These are phyloP conservation scores for Torulaspora maleeae DNA, from an alignment of 805 yeast species.

Conservation along the genomic window DNA sequence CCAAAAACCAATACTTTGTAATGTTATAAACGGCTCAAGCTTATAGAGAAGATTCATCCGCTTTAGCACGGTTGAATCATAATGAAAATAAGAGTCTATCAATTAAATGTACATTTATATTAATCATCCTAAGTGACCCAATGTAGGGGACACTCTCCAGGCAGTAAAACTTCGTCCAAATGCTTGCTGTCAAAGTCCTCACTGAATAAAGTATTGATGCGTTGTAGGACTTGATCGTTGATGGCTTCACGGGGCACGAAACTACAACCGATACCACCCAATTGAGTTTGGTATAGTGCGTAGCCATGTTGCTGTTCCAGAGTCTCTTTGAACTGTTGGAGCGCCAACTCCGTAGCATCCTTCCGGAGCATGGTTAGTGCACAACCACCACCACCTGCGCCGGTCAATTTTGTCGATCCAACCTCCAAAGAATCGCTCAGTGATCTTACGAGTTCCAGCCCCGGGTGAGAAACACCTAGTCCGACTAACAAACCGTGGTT, in stretches of 20 bases:
- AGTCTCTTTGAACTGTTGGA: conserved; percentile 33
- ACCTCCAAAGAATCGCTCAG: conserved; percentile 58
- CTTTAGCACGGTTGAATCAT: background rate
- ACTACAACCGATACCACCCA: conserved; percentile 87
- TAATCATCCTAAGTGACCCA: conserved; percentile 14
- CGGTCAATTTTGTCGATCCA: conserved; percentile 91
- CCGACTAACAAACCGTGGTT: conserved; percentile 86
- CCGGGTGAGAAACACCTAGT: conserved; percentile 88
- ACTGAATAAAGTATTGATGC: conserved; percentile 13
- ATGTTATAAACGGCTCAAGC: background rate
- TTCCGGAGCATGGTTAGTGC: conserved; percentile 73
- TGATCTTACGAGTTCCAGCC: conserved; percentile 69
- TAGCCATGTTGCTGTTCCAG: conserved; percentile 47
- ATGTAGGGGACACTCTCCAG: conserved; percentile 13
- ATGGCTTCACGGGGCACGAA: conserved; percentile 21
- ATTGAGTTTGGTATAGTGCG: conserved; percentile 69
- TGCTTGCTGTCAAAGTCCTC: conserved; percentile 11
- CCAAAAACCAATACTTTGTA: background rate
- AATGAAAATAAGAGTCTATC: conserved; percentile 1
- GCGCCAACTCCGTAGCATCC: conserved; percentile 38
- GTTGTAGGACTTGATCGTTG: conserved; percentile 7
- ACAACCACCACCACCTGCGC: conserved; percentile 99
- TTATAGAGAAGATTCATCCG: background rate
- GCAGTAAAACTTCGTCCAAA: conserved; percentile 17
- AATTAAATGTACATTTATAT: conserved; percentile 1